Conservation (phyloP, 208 protist species). For the Leishmania guyanensis region DNA sequence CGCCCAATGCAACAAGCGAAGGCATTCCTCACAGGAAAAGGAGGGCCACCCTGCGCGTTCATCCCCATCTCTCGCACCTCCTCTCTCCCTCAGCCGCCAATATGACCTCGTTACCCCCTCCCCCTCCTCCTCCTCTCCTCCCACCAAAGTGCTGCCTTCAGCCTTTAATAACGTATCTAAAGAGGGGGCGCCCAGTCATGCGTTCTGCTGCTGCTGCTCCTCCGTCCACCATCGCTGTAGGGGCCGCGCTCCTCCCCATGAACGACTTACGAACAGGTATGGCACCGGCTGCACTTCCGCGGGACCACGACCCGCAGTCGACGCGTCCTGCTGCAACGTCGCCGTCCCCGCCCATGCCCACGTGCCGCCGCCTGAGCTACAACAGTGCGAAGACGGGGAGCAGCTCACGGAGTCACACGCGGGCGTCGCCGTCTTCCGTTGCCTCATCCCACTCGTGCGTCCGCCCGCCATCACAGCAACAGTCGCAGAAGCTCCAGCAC, state of each 20-base stretch:
- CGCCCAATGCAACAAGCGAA: too few species aligned
- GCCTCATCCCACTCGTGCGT: background rate
- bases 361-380: constrained; percentile 34
- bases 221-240: background rate
- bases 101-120: background rate
- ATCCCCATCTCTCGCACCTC: background rate
- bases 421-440: background rate
- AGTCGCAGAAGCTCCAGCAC: constrained; percentile 2
- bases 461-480: background rate
- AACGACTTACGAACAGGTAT: background rate
- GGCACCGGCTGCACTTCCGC: background rate
- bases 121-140: background rate
- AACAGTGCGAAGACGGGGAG: constrained; percentile 25
- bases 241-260: background rate
- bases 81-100: background rate
- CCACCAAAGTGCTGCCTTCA: background rate
- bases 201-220: background rate
- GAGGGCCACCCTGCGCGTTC: background rate
- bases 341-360: constrained; percentile 28
- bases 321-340: constrained; percentile 2
- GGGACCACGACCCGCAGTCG: background rate
- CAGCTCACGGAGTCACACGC: constrained; percentile 10
- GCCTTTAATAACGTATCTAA: background rate
- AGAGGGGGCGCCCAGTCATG: background rate
- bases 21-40: too few species aligned